These are phyloP conservation scores for Veloporphyrellus conicus DNA, from an alignment of 1,284 basidiomycete species.

Conservation along the genomic window DNA sequence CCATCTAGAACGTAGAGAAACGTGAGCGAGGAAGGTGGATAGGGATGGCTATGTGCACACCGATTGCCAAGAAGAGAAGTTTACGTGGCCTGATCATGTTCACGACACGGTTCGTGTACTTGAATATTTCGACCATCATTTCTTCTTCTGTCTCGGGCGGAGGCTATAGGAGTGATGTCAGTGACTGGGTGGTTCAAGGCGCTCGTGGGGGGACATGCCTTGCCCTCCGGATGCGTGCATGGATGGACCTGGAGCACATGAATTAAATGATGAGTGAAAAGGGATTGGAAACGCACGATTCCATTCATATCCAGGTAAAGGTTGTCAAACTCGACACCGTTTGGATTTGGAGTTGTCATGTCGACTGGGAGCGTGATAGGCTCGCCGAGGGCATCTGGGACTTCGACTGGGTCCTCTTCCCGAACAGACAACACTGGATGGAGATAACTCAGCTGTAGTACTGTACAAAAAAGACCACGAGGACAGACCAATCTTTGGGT, in stretches of 20 bases:
- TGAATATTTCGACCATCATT: slow-evolving; percentile 99
- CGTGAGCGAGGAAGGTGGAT: background rate
- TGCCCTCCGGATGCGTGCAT: slow-evolving; percentile 97
- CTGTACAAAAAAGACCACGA: background rate
- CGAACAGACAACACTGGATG: slow-evolving; percentile 66
- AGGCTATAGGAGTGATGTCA: slow-evolving; percentile 47
- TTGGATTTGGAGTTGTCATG: slow-evolving; percentile 87
- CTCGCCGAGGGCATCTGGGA: slow-evolving; percentile 66
- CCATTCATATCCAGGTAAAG: slow-evolving; percentile 94
- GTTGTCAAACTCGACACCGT: slow-evolving; percentile 93
- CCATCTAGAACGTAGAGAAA: slow-evolving; percentile 59
- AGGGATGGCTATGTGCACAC: slow-evolving; percentile 40
- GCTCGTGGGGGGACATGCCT: slow-evolving; percentile 43
- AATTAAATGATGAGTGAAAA: background rate
- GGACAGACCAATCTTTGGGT: slow-evolving; percentile 84
- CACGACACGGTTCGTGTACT: slow-evolving; percentile 95
- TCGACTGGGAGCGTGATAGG: slow-evolving; percentile 76
- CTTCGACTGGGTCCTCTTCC: slow-evolving; percentile 75
- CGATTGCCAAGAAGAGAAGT: slow-evolving; percentile 97
- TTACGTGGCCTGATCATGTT: slow-evolving; percentile 96
- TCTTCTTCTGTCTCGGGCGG: slow-evolving; percentile 97
- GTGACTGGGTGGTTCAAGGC: background rate
- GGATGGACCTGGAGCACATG: slow-evolving; percentile 74
- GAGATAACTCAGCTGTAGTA: background rate
- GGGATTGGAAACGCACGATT: slow-evolving; percentile 50